Percentiles rank a stretch among this genome's conserved stretches.
Conservation (phyloP, 2,329 filamentous ascomycete species). For the Cladobotryum mycophilum region DNA sequence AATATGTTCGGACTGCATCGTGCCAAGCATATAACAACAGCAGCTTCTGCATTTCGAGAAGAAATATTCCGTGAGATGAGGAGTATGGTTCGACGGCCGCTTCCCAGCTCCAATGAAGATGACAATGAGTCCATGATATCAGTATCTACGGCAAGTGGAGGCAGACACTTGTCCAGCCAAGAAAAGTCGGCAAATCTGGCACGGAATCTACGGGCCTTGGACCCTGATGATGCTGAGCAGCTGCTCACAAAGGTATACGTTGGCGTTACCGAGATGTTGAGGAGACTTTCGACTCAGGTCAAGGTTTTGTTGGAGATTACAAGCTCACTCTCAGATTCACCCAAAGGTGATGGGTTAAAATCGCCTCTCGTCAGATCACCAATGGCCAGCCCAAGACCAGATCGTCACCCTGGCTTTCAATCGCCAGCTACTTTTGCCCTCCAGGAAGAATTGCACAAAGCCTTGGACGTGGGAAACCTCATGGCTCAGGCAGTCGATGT, state of each 20-base stretch:
- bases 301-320: constrained; percentile 94
- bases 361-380: constrained; percentile 47
- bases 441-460: constrained; percentile 71
- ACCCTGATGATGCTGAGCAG: constrained; percentile 76
- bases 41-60: constrained; percentile 79
- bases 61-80: constrained; percentile 81
- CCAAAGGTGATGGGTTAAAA: constrained; percentile 33
- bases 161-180: constrained; percentile 65
- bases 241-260: constrained; percentile 80
- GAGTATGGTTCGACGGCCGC: constrained; percentile 70
- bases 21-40: constrained; percentile 71
- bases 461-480: constrained; percentile 70
- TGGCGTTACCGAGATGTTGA: constrained; percentile 77
- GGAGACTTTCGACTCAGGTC: constrained; percentile 80
- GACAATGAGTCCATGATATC: constrained; percentile 88
- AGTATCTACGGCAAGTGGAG: constrained; percentile 66
- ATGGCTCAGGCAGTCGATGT: constrained; percentile 75
- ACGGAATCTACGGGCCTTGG: constrained; percentile 77
- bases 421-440: constrained; percentile 36
- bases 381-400: constrained; percentile 43
- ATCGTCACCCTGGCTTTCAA: constrained; percentile 21
- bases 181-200: constrained; percentile 87
- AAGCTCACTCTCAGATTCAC: constrained; percentile 56
- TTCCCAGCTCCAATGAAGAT: constrained; percentile 91
- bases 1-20: constrained; percentile 74